Evolutionary conservation across 2,329 filamentous ascomycete species (phyloP).

Genomic region (Phyllosticta paracitricarpa): DNA sequence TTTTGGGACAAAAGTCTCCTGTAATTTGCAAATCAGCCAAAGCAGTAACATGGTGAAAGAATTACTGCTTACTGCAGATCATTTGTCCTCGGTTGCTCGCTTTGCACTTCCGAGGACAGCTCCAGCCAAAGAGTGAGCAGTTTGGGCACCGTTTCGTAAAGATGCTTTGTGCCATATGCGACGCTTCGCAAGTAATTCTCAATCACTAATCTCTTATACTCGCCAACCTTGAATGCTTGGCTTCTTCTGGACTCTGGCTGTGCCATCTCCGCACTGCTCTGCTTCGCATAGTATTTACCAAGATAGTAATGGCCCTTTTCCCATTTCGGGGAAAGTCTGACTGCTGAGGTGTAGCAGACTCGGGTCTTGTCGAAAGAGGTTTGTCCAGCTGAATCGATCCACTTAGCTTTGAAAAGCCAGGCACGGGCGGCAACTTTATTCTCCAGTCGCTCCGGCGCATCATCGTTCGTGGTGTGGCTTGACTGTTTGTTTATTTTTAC

Average conservation of each 20-base stretch:
- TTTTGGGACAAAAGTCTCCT: conserved; percentile 38
- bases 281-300: conserved; percentile 93
- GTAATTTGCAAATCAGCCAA: neutral
- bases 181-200: conserved; percentile 88
- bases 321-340: conserved; percentile 62
- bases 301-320: conserved; percentile 97
- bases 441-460: conserved; percentile 32
- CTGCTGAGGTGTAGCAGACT: conserved; percentile 72
- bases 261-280: conserved; percentile 77
- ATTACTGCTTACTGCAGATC: conserved; percentile 11
- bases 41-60: neutral
- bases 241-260: conserved; percentile 64
- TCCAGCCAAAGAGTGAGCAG: conserved; percentile 92
- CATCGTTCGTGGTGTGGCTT: conserved; percentile 10
- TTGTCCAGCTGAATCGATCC: conserved; percentile 91
- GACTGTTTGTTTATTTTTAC: neutral
- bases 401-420: conserved; percentile 84
- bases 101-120: conserved; percentile 64
- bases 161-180: conserved; percentile 83
- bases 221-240: conserved; percentile 54
- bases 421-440: conserved; percentile 64
- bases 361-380: conserved; percentile 74
- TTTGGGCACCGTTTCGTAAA: conserved; percentile 88
- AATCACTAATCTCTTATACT: conserved; percentile 78
- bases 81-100: conserved; percentile 20